Evolutionary conservation across 176 grass and related monocot species (phyloP), one percentile per base, ranked within the genome.

Genomic region (Elaeis guineensis): DNA sequence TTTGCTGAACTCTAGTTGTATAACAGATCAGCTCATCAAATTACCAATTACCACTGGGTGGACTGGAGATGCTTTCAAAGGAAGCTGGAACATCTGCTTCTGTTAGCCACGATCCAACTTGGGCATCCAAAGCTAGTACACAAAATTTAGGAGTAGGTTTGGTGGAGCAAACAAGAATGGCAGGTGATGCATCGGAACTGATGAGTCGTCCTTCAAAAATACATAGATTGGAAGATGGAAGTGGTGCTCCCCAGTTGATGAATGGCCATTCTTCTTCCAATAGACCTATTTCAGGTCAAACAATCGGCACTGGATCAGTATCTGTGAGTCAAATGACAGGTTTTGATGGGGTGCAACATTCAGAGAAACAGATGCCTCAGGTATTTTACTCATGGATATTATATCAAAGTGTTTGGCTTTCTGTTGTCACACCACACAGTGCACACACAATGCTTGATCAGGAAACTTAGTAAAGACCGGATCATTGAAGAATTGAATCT

Each of bases 191-290:
- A 76, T 35, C 73, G 61, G 88, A 92, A 39, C 62, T 51, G 16
- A 59, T 32, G 19, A 28, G 48, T 21, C 78, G 64, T 89, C 72
- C 73, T 59, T 62, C 79, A 57, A 92, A 89, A 52, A 77, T 80
- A 49, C 79, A 63, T 50, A 92, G 72, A 77, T 63, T 85, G 70
- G 84, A 94, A 15, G 87, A 87, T 80, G 78, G 63, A 57, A 83
- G 44, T 49, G 53, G 78, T 18, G 61, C 65, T 1, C 52, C 58
- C 26, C 73, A 62, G 48, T 25, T 30, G 64, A 80, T 70, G 28
- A 66, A 61, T 69, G 75, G 58, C 58, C 75, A 63, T 57, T 61
- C 39, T 71, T 62, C 71, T 67, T 19, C 48, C 58, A 29, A 67
- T 66, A 79, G 74, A 55, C 15, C 44, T 22, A 58, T 57, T 72